A percentile compares a stretch with the other conserved stretches of the same genome.
These are phyloP conservation scores for Linum tenue DNA, from an alignment of 345 rosid genomes.

Conservation along the genomic window DNA sequence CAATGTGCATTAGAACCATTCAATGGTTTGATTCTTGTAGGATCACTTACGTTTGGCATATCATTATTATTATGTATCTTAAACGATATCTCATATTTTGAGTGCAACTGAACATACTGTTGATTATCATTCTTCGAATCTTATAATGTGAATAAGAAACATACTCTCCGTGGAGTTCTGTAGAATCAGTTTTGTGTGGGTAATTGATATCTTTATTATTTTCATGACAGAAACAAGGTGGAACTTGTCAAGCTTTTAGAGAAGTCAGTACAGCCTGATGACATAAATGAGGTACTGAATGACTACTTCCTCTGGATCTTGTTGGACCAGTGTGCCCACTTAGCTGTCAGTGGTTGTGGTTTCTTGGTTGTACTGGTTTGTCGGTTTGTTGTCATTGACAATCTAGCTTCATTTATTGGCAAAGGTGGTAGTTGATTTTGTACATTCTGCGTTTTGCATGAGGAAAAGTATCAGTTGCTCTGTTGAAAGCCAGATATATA, in stretches of 20 bases:
- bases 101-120: too few relatives aligned
- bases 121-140: too few relatives aligned
- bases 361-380: not conserved
- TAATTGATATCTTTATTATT: not conserved
- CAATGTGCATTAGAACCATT: not conserved
- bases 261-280: slow-evolving; percentile 64
- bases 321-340: not conserved
- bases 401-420: not conserved
- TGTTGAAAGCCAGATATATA: not conserved
- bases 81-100: not conserved
- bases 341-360: not conserved
- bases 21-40: not conserved
- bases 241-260: slow-evolving; percentile 75
- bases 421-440: not conserved
- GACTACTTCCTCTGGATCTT: not conserved
- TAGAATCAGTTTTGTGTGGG: too few relatives aligned
- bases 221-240: slow-evolving; percentile 56
- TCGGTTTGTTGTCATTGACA: not conserved
- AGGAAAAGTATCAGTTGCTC: not conserved
- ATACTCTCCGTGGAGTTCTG: too few relatives aligned
- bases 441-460: not conserved
- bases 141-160: too few relatives aligned
- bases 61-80: not conserved
- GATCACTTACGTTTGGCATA: not conserved
- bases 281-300: slow-evolving; percentile 50